Conservation (phyloP, 2,329 filamentous ascomycete genomes). For the Trichoderma cornu-damae region DNA sequence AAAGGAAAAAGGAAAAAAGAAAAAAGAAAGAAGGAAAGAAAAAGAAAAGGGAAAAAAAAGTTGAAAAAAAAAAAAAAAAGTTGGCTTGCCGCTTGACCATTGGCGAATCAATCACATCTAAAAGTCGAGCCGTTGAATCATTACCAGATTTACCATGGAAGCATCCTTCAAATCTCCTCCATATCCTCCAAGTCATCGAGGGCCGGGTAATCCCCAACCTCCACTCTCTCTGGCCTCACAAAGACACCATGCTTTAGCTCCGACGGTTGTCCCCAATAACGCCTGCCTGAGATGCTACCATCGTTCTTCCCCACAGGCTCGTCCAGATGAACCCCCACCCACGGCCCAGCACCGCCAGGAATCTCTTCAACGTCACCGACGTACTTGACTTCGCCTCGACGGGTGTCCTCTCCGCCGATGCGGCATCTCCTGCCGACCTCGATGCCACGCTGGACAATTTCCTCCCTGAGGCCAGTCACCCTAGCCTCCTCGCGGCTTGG, state of each 20-base stretch:
- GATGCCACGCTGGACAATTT: conserved; percentile 66
- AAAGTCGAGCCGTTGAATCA: background rate
- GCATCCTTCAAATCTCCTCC: conserved; percentile 58
- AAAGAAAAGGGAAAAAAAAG: too few species aligned
- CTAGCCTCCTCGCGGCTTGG: conserved; percentile 68
- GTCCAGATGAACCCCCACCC: conserved; percentile 71
- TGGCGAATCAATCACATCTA: background rate
- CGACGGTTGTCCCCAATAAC: conserved; percentile 65
- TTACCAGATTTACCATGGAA: background rate
- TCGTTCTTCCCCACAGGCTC: conserved; percentile 82
- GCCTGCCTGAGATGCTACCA: conserved; percentile 60
- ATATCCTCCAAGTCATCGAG: conserved; percentile 72
- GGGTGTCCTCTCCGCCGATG: conserved; percentile 61
- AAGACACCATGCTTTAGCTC: conserved; percentile 69
- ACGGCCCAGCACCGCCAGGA: conserved; percentile 56
- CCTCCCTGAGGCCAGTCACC: conserved; percentile 60
- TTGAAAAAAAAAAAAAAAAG: too few species aligned
- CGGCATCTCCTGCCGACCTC: conserved; percentile 58
- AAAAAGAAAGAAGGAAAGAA: too few species aligned
- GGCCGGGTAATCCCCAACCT: conserved; percentile 66
- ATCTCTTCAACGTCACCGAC: conserved; percentile 72
- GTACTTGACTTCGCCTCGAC: conserved; percentile 65
- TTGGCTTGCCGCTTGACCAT: too few species aligned
- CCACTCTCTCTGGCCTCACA: conserved; percentile 71
- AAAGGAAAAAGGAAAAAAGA: too few species aligned